phyloP scores from a whole-genome alignment of 768 basidiomycete genomes.

The Kwoniella sp. region DNA sequence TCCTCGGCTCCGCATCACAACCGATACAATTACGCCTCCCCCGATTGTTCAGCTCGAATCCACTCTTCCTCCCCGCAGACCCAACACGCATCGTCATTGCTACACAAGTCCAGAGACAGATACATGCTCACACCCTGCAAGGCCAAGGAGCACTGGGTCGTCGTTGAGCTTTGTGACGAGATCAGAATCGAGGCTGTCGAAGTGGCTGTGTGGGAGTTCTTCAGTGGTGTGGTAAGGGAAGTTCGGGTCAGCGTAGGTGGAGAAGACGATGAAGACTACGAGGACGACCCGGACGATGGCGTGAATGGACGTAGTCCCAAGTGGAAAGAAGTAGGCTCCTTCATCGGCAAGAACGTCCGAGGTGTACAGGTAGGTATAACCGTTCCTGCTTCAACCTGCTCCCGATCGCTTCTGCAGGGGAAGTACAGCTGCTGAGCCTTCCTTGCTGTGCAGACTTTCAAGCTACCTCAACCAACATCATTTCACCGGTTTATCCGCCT shows the following conservation, averaged over 20 bases:
- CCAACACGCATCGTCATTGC: slow-evolving; percentile 78
- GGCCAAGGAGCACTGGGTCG: slow-evolving; percentile 68
- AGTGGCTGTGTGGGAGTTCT: slow-evolving; percentile 96
- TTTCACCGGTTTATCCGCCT: slow-evolving; percentile 94
- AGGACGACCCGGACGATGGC: slow-evolving; percentile 29
- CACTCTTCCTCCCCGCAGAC: slow-evolving; percentile 79
- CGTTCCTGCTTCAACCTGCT: not conserved
- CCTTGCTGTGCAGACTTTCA: slow-evolving; percentile 42
- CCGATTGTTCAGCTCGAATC: slow-evolving; percentile 91
- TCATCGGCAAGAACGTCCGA: slow-evolving; percentile 79
- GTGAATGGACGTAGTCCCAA: slow-evolving; percentile 14
- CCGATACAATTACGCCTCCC: slow-evolving; percentile 90
- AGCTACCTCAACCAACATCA: slow-evolving; percentile 50
- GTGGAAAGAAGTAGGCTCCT: slow-evolving; percentile 77
- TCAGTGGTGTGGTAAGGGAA: slow-evolving; percentile 92
- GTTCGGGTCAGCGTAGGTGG: slow-evolving; percentile 74
- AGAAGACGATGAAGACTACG: slow-evolving; percentile 48
- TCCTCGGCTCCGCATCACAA: slow-evolving; percentile 51
- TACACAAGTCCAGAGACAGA: slow-evolving; percentile 84
- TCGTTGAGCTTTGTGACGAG: slow-evolving; percentile 96
- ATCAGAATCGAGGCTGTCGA: slow-evolving; percentile 95
- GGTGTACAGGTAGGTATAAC: slow-evolving; percentile 76
- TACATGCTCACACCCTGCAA: slow-evolving; percentile 97
- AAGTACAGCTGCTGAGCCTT: not conserved
- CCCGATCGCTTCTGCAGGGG: no score